Evolutionary conservation across 139 green algal species (phyloP).

Genomic region (Chlorella vulgaris): DNA sequence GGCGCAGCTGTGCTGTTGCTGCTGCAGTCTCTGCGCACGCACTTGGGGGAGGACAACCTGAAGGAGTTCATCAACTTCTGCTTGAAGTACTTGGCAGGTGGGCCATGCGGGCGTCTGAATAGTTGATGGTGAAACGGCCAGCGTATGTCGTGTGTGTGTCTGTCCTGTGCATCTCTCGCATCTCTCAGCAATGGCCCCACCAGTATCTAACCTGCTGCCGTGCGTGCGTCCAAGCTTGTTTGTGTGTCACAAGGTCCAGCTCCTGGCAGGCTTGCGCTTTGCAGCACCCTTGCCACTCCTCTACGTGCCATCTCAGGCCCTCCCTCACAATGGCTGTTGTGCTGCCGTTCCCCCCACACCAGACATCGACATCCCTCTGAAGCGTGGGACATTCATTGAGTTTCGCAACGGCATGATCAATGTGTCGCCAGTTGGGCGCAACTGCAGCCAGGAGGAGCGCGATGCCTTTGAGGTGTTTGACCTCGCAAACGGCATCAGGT

Average conservation of each 20-base stretch:
- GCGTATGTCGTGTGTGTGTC: no score
- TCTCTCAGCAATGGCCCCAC: no score
- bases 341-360: conserved; percentile 75
- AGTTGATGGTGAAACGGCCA: no score
- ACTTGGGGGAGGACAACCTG: conserved; percentile 85
- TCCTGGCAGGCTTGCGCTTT: no score
- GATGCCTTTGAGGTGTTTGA: conserved; percentile 97
- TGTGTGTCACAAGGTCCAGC: no score
- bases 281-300: no score
- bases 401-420: conserved; percentile 99
- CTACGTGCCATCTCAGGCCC: no score
- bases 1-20: neutral
- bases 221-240: no score
- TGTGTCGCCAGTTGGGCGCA: conserved; percentile 95
- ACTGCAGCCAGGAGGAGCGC: conserved; percentile 96
- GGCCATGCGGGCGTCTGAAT: neutral
- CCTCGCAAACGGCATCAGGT: conserved; percentile 71
- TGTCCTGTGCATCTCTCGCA: no score
- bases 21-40: conserved; percentile 45
- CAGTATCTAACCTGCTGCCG: no score
- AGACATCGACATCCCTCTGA: conserved; percentile 98
- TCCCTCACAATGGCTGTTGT: neutral
- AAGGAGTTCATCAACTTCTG: conserved; percentile 94
- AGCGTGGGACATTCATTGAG: conserved; percentile 99
- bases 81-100: conserved; percentile 72